Conservation (phyloP, 176 grass and related monocot genomes). For the Aegilops bicornis region DNA sequence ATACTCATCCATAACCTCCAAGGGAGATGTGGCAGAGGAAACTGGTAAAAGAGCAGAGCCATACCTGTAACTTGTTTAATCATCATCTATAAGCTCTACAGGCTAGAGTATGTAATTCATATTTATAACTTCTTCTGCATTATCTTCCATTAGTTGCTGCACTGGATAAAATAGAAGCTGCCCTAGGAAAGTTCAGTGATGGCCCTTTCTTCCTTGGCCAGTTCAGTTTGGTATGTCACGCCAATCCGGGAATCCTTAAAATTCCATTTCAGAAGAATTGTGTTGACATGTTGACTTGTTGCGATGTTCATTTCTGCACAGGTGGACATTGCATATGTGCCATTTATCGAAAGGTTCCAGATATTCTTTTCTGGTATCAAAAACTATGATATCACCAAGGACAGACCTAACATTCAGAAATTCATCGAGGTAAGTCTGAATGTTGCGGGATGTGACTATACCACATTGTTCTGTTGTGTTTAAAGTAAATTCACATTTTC, state of each 20-base stretch:
- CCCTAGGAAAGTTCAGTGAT: slow-evolving; percentile 68
- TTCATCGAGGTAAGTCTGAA: slow-evolving; percentile 63
- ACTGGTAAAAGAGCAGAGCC: slow-evolving; percentile 30
- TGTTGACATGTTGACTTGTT: background rate
- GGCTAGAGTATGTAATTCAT: too few relatives aligned
- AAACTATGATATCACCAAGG: slow-evolving; percentile 79
- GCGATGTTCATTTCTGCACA: slow-evolving; percentile 28
- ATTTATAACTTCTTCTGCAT: slow-evolving; percentile 1
- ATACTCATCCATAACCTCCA: slow-evolving; percentile 35
- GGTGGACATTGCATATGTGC: slow-evolving; percentile 90
- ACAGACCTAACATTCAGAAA: slow-evolving; percentile 60
- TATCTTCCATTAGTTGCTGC: slow-evolving; percentile 54
- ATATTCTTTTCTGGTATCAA: slow-evolving; percentile 56
- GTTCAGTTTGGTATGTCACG: slow-evolving; percentile 74
- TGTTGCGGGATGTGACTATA: background rate
- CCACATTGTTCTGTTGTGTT: background rate
- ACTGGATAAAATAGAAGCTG: slow-evolving; percentile 80
- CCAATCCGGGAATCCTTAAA: background rate
- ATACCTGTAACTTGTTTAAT: background rate
- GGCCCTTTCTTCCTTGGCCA: slow-evolving; percentile 86
- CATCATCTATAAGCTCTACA: background rate
- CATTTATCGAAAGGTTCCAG: slow-evolving; percentile 73
- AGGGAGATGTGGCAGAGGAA: slow-evolving; percentile 49
- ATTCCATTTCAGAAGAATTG: background rate
- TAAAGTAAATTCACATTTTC: background rate